A percentile compares a stretch with the other conserved stretches of the same genome.
Conservation (phyloP, 495 filamentous ascomycete species). For the Podospora anserina region DNA sequence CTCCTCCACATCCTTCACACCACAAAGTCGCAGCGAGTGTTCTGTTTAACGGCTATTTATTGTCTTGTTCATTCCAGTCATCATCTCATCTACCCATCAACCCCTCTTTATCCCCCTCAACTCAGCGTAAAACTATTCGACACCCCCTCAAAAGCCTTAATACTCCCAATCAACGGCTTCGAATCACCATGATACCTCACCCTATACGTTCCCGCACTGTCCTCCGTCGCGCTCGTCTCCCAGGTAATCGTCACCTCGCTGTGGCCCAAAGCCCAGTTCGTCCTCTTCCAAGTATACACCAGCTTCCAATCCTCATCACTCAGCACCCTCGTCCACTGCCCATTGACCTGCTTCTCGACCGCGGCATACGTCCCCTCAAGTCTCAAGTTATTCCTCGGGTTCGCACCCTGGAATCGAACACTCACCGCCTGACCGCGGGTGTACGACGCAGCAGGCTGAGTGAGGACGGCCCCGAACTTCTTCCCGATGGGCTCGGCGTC, state of each 20-base stretch:
- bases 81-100: not conserved
- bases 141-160: constrained; percentile 70
- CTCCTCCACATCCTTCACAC: not conserved
- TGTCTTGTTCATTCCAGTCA: constrained; percentile 35
- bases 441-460: constrained; percentile 57
- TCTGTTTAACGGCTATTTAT: no score
- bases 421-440: constrained; percentile 59
- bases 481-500: constrained; percentile 66
- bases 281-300: constrained; percentile 78
- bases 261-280: constrained; percentile 64
- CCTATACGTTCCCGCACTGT: constrained; percentile 67
- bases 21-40: not conserved
- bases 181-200: constrained; percentile 83
- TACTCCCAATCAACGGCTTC: constrained; percentile 62
- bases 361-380: constrained; percentile 77
- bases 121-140: constrained; percentile 59
- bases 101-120: constrained; percentile 19
- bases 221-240: constrained; percentile 59
- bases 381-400: constrained; percentile 84
- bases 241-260: constrained; percentile 76
- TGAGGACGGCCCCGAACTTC: constrained; percentile 65
- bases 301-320: constrained; percentile 78
- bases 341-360: constrained; percentile 60
- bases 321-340: constrained; percentile 64
- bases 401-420: constrained; percentile 79